phyloP scores from a whole-genome alignment of 202 grass and related monocot genomes.

The Carex sylvatica region DNA sequence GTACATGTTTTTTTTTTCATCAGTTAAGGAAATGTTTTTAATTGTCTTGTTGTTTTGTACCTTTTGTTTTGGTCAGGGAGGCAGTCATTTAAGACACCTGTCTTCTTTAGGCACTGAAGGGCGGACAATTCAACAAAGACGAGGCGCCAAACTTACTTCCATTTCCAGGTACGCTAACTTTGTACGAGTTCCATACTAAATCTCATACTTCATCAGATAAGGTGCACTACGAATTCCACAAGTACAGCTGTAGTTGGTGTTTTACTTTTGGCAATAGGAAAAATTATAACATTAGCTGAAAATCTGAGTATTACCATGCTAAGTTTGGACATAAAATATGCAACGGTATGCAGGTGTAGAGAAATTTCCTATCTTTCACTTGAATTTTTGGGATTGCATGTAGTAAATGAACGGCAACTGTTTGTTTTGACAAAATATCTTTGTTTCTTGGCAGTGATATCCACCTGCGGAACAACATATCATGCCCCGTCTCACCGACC shows the following conservation, averaged over 20 bases:
- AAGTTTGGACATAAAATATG: neutral
- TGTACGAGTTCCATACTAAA: neutral
- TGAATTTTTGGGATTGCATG: neutral
- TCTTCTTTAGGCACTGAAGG: constrained; percentile 78
- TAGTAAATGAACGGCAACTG: neutral
- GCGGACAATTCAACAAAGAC: constrained; percentile 65
- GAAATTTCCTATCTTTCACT: neutral
- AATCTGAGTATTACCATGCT: neutral
- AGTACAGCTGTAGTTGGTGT: neutral
- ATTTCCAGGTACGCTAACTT: constrained; percentile 42
- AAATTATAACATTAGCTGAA: neutral
- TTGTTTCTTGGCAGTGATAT: constrained; percentile 55
- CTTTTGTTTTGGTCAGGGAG: constrained; percentile 38
- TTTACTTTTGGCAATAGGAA: neutral
- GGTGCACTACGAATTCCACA: neutral
- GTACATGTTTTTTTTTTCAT: constrained; percentile 16
- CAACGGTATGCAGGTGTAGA: neutral
- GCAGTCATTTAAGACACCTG: constrained; percentile 57
- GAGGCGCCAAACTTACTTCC: constrained; percentile 61
- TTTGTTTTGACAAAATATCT: constrained; percentile 11
- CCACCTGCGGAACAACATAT: constrained; percentile 73
- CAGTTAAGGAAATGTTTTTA: constrained; percentile 7
- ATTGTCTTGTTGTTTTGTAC: constrained; percentile 26
- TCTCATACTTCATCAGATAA: neutral
- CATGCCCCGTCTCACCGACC: constrained; percentile 92